phyloP scores from a whole-genome alignment of 169 alveolate genomes.

The Plasmodium adleri region DNA sequence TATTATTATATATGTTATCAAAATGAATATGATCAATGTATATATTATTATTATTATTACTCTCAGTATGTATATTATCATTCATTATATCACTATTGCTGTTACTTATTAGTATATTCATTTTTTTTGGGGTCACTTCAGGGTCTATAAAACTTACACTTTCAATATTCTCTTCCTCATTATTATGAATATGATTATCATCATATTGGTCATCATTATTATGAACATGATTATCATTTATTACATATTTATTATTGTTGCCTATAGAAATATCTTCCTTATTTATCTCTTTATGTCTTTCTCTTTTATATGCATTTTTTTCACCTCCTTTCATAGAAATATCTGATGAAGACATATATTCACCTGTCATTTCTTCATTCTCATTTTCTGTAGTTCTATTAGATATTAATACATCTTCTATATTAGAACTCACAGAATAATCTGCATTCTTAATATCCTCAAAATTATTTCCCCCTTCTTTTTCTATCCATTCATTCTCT shows the following conservation, averaged over 20 bases:
- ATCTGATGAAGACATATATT: neutral
- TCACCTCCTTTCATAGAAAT: neutral
- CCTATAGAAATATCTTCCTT: neutral
- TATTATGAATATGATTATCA: neutral
- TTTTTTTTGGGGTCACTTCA: too few species aligned
- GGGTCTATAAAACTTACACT: neutral
- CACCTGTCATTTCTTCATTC: conserved; percentile 8
- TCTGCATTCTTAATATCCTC: neutral
- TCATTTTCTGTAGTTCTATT: conserved; percentile 43
- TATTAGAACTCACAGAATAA: neutral
- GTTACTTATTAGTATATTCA: too few species aligned
- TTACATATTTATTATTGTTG: neutral
- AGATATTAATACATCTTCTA: conserved; percentile 19
- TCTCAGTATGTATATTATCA: too few species aligned
- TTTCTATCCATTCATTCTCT: neutral
- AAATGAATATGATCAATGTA: too few species aligned
- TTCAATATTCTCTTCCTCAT: neutral
- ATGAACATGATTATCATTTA: neutral
- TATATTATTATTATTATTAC: too few species aligned
- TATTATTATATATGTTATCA: too few species aligned
- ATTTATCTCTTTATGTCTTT: neutral
- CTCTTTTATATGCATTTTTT: neutral
- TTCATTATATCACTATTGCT: too few species aligned
- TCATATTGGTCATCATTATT: neutral
- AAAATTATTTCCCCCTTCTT: neutral